Percentiles rank a stretch among this genome's conserved stretches.
phyloP scores from a whole-genome alignment of 352 stramenopile species.

The Peronosclerospora sorghi region DNA sequence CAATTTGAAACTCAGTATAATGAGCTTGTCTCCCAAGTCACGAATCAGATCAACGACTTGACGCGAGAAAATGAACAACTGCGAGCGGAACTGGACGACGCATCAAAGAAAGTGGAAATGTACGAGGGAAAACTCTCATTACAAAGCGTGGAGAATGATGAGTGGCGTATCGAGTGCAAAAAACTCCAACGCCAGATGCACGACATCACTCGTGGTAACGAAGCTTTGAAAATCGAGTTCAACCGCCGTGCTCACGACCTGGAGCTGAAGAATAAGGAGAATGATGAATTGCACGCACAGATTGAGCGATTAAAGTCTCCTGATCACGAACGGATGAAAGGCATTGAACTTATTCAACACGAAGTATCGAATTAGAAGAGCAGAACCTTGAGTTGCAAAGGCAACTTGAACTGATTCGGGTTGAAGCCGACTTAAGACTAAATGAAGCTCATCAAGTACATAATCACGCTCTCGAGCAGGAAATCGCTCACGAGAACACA shows the following conservation, averaged over 20 bases:
- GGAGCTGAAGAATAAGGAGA: conserved; percentile 39
- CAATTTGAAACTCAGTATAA: conserved; percentile 56
- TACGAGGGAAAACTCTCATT: conserved; percentile 15
- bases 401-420: conserved; percentile 31
- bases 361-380: conserved; percentile 50
- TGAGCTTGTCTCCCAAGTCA: conserved; percentile 38
- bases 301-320: conserved; percentile 45
- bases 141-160: conserved; percentile 32
- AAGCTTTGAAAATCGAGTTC: conserved; percentile 36
- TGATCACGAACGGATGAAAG: conserved; percentile 38
- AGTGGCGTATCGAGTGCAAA: conserved; percentile 39
- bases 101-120: conserved; percentile 29
- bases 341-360: conserved; percentile 39
- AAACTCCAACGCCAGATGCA: conserved; percentile 30
- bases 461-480: conserved; percentile 30
- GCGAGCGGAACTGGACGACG: conserved; percentile 29
- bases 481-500: conserved; percentile 35
- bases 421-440: conserved; percentile 33
- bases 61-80: conserved; percentile 47
- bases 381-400: conserved; percentile 37
- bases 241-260: conserved; percentile 43
- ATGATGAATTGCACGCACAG: conserved; percentile 33
- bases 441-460: conserved; percentile 36
- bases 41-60: conserved; percentile 36
- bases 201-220: conserved; percentile 29